Base-by-base conservation (phyloP, 2,329 filamentous ascomycete species). In the Pseudocercospora cruenta region DNA sequence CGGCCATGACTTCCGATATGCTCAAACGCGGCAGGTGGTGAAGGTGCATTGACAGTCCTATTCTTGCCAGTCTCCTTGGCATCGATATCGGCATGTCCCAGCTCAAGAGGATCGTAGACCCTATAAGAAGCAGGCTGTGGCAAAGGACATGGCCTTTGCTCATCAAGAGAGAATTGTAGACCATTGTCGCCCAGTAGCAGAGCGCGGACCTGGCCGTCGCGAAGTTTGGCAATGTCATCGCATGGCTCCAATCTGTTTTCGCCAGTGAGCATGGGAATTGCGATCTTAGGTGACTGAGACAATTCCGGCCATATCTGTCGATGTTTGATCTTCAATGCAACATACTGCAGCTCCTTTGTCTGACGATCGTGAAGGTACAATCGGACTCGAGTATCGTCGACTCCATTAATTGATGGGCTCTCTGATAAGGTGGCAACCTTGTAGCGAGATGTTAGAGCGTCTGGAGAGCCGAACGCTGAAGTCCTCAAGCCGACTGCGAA, bases 361-460 rank as follows among this genome's bases (percentile, higher is more conserved):
- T 28, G 31, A 55, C 58, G 66, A 31, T 77, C 71, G 55, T 74
- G 74, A 5, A 77, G 61, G 54, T 74, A 77, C 4, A 78, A 26
- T 3, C 69, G 65, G 43, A 77, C 33, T 19, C 63, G 70, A 4
- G 58, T 14, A n/a, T 73, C 68, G 1, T 73, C 66, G 36, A 53
- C 63, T 9, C 60, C 64, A 54, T 65, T 58, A n/a, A 62, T 51
- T 21, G 66, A 55, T 16, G 45, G 24, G 3, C 39, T 58, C 19
- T 74, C 71, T 21, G 63, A 63, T 2, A 72, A 49, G 10, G 70
- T 73, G 9, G 63, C 63, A 33, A 73, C 63, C 24, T 66, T 70
- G 39, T 70, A 66, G 8, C 28, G 53, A 19, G 49, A 47, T 8
- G 7, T 49, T 8, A 49, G 19, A 4, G 21, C 49, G 24, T 14